Base-by-base conservation (phyloP, 495 filamentous ascomycete species). In the Annulohypoxylon maeteangense region DNA sequence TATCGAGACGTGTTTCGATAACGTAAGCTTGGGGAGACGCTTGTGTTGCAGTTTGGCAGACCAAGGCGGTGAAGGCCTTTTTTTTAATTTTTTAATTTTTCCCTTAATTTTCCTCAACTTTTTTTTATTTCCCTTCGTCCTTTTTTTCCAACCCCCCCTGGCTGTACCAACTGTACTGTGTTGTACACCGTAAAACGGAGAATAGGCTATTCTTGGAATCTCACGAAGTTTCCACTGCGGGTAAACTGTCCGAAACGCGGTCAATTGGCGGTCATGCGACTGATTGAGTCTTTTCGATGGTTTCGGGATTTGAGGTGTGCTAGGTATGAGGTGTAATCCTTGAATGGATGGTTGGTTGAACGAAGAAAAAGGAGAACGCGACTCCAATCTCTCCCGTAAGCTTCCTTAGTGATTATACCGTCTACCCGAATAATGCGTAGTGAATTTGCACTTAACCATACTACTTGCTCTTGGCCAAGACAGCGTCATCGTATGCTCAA, bases 51-150 rank as follows among this genome's bases (percentile, higher is more conserved):
- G 44, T 73, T 38, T 63, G 50, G 61, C 10, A 36, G 31, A 20
- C n/a, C 53, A 57, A 70, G 65, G 72, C 69, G 73, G 71, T 74
- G 60, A 70, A 11, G 50, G 3, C 50, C 25, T n/a, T 5, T 27
- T 36, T 58, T n/a, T 29, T 29, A 29, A 29, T 50, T 51, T 42
- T 70, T 66, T 56, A 61, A 47, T 58, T 36, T 51, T 50, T 62
- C 1, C 20, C 20, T 40, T 32, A 31, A 32, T 50, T 40, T 53
- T 42, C 16, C 53, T 55, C 29, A 1, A 48, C 16, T 58, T 58
- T 40, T 40, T 40, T 40, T 58, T 40, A 14, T 40, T 40, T 42
- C 25, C 29, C 32, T 45, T 53, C 14, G 14, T 23, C 40, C 25
- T 59, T 29, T 64, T 58, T 58, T 36, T 42, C n/a, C n/a, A n/a